Percentiles rank a stretch among this genome's conserved stretches.
Evolutionary conservation across 1,284 basidiomycete genomes (phyloP).

Genomic region (Pyrrhoderma noxium): DNA sequence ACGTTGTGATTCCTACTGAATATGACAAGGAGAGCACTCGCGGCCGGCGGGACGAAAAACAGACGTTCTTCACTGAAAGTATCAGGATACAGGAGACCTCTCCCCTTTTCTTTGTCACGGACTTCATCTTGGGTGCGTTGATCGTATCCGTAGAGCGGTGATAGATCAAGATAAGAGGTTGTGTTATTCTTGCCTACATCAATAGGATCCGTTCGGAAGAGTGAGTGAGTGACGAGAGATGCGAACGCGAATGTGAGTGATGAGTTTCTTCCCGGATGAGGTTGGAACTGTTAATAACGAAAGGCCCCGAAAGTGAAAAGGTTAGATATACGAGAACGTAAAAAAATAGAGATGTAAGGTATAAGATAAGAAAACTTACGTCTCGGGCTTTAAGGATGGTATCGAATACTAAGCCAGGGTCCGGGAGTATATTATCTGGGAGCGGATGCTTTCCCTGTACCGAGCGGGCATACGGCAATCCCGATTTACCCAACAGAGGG

Average conservation of each 20-base stretch:
- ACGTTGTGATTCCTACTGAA: conserved; percentile 28
- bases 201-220: conserved; percentile 35
- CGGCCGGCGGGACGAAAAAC: conserved; percentile 33
- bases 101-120: conserved; percentile 34
- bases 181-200: conserved; percentile 44
- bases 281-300: conserved; percentile 13
- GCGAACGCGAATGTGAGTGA: conserved; percentile 44
- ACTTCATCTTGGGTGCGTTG: conserved; percentile 30
- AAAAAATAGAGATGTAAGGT: no score
- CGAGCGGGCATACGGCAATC: conserved; percentile 39
- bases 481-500: conserved; percentile 38
- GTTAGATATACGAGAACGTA: no score
- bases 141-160: conserved; percentile 33
- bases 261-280: conserved; percentile 43
- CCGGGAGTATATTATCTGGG: conserved; percentile 35
- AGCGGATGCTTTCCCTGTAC: conserved; percentile 30
- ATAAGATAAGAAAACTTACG: conserved; percentile 20
- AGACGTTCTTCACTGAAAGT: conserved; percentile 43
- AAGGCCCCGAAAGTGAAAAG: not conserved
- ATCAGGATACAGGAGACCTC: conserved; percentile 38
- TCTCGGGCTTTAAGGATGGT: conserved; percentile 34
- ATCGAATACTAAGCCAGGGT: conserved; percentile 44
- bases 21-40: conserved; percentile 30
- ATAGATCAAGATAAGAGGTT: conserved; percentile 47
- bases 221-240: conserved; percentile 38